Evolutionary conservation across 345 rosid genomes (phyloP).

Genomic region (Lepidium aucheri): DNA sequence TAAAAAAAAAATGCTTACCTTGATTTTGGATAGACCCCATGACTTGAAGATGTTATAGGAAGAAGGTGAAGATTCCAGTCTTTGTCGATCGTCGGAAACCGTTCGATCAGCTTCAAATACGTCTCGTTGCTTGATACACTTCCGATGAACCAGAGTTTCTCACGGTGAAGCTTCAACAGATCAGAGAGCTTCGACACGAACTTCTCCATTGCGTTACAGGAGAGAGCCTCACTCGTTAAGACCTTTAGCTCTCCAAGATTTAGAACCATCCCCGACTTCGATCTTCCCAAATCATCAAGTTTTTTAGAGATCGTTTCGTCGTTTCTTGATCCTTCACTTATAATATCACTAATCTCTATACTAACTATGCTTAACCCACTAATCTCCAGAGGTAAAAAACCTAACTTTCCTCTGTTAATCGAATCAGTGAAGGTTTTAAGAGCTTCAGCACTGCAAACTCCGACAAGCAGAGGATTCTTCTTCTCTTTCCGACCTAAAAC

Average conservation of each 20-base stretch:
- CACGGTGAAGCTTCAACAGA: conserved; percentile 32
- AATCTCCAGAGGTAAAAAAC: conserved; percentile 34
- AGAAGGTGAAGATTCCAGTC: conserved; percentile 62
- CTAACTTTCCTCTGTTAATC: conserved; percentile 27
- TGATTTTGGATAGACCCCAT: conserved; percentile 38
- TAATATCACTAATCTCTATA: conserved; percentile 32
- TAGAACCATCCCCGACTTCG: conserved; percentile 36
- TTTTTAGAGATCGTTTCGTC: neutral
- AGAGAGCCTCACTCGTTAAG: conserved; percentile 20
- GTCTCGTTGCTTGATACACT: conserved; percentile 40
- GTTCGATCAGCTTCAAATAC: conserved; percentile 34
- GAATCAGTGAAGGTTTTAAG: conserved; percentile 33
- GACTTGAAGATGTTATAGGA: conserved; percentile 42
- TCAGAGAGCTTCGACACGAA: conserved; percentile 36
- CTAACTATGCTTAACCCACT: conserved; percentile 35
- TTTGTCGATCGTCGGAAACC: conserved; percentile 42
- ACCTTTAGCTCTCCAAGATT: conserved; percentile 48
- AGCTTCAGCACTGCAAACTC: conserved; percentile 40
- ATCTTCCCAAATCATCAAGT: conserved; percentile 31
- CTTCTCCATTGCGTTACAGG: neutral
- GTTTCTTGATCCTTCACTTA: conserved; percentile 15
- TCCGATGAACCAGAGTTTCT: conserved; percentile 49
- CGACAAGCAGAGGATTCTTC: conserved; percentile 46
- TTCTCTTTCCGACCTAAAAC: conserved; percentile 32
- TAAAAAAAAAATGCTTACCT: conserved; percentile 26